phyloP scores from a whole-genome alignment of 2,329 filamentous ascomycete species.

The Colletotrichum melonis region DNA sequence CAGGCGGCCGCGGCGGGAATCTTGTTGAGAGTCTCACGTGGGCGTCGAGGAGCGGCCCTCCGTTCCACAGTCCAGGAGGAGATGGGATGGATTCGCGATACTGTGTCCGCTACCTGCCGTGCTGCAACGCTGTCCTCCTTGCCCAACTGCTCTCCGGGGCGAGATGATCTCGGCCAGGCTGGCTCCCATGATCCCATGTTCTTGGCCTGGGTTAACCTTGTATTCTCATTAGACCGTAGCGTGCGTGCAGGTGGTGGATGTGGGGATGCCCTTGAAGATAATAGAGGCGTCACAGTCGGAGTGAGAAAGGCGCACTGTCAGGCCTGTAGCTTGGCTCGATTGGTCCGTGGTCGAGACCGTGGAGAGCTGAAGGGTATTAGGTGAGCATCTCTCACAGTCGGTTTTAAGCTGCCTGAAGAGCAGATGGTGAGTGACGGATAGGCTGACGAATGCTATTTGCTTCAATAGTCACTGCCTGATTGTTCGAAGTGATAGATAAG shows the following conservation, averaged over 20 bases:
- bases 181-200: slow-evolving; percentile 30
- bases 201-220: slow-evolving; percentile 30
- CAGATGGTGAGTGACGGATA: background rate
- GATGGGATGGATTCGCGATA: slow-evolving; percentile 26
- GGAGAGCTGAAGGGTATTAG: background rate
- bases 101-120: slow-evolving; percentile 23
- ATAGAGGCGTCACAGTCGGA: slow-evolving; percentile 18
- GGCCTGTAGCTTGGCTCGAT: slow-evolving; percentile 14
- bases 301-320: slow-evolving; percentile 5
- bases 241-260: slow-evolving; percentile 29
- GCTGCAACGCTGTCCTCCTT: background rate
- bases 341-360: slow-evolving; percentile 12
- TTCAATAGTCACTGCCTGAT: slow-evolving; percentile 21
- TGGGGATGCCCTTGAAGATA: slow-evolving; percentile 33
- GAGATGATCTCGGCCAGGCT: slow-evolving; percentile 30
- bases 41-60: slow-evolving; percentile 23
- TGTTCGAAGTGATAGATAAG: slow-evolving; percentile 2
- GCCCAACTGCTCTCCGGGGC: background rate
- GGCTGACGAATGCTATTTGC: slow-evolving; percentile 23
- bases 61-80: slow-evolving; percentile 23
- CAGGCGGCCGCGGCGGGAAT: slow-evolving; percentile 24
- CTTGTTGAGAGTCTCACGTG: slow-evolving; percentile 34
- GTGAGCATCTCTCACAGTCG: slow-evolving; percentile 23
- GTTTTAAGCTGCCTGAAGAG: slow-evolving; percentile 29
- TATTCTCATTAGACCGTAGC: slow-evolving; percentile 32